These are phyloP conservation scores for Boletus coccyginus DNA, from an alignment of 768 basidiomycete genomes.

Conservation along the genomic window DNA sequence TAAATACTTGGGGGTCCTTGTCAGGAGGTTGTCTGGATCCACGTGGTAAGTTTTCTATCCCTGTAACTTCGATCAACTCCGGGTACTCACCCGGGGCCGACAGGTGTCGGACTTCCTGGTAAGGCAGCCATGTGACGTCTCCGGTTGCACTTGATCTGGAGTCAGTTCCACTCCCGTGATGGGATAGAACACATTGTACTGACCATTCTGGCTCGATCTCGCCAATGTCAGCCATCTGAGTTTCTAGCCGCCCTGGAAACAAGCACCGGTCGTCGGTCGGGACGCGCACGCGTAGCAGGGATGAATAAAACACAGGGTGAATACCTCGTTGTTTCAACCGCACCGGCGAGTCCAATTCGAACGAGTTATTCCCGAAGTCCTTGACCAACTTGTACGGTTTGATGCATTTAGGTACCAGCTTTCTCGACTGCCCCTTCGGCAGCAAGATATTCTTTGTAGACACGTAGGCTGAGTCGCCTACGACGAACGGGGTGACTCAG, in stretches of 20 bases:
- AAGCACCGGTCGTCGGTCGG: constrained; percentile 24
- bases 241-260: constrained; percentile 21
- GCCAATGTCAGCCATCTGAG: constrained; percentile 15
- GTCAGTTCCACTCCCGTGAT: neutral
- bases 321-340: constrained; percentile 25
- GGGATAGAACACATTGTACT: neutral
- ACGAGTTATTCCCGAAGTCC: constrained; percentile 10
- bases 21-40: too few relatives aligned
- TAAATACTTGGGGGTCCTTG: too few relatives aligned
- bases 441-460: neutral
- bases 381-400: constrained; percentile 1
- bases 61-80: too few relatives aligned
- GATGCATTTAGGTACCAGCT: neutral
- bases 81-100: too few relatives aligned
- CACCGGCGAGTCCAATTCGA: constrained; percentile 25
- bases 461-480: neutral
- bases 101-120: too few relatives aligned
- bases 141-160: too few relatives aligned
- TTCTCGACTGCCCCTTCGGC: neutral
- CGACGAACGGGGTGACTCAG: neutral
- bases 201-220: neutral
- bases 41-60: too few relatives aligned
- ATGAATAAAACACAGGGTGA: constrained; percentile 34
- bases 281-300: constrained; percentile 22
- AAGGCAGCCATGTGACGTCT: too few relatives aligned